Conservation (phyloP, 768 basidiomycete species). For the Panus rudis region DNA sequence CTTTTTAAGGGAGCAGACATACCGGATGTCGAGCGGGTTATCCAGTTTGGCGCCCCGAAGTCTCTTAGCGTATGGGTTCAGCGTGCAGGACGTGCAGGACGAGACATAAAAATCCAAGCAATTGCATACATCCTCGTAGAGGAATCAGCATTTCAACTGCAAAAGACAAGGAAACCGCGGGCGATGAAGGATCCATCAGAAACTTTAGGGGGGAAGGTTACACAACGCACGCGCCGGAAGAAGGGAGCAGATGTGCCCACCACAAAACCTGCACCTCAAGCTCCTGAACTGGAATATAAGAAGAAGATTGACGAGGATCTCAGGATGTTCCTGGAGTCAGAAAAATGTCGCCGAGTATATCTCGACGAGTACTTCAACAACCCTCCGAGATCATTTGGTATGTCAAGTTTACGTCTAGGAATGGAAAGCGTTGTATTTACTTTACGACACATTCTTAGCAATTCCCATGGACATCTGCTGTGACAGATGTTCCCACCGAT, state of each 20-base stretch:
- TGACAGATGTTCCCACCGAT: neutral
- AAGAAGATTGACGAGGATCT: neutral
- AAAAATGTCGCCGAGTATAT: neutral
- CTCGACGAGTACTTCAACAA: slow-evolving; percentile 3
- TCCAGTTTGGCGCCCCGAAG: slow-evolving; percentile 28
- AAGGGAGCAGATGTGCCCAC: neutral
- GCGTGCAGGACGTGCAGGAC: slow-evolving; percentile 12
- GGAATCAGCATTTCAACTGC: neutral
- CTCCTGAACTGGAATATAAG: neutral
- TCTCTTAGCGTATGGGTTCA: slow-evolving; percentile 30
- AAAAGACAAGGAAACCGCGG: neutral
- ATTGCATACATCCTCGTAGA: slow-evolving; percentile 2
- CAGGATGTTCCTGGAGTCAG: neutral
- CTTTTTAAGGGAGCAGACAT: slow-evolving; percentile 15
- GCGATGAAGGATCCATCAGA: neutral
- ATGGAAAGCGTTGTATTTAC: too few relatives aligned
- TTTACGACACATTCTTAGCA: too few relatives aligned
- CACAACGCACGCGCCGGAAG: neutral
- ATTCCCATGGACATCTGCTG: neutral
- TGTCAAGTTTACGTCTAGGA: too few relatives aligned
- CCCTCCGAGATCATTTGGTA: neutral
- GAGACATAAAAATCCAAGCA: neutral
- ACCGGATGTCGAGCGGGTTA: slow-evolving; percentile 28
- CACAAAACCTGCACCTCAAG: too few relatives aligned
- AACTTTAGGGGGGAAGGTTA: neutral